Conservation (phyloP, 768 basidiomycete genomes). For the Phlebiopsis flavidoalba region DNA sequence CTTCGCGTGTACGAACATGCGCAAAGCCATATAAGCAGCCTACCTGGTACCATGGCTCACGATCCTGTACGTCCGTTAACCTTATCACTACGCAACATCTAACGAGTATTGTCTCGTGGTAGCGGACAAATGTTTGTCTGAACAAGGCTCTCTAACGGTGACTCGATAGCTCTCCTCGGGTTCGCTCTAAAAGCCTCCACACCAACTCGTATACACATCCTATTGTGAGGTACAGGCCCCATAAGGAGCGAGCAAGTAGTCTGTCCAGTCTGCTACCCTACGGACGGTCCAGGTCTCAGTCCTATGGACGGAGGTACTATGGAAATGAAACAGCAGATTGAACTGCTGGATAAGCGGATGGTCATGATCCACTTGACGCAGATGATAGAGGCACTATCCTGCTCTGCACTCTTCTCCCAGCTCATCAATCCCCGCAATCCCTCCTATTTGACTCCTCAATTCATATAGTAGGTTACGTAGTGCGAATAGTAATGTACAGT, state of each 20-base stretch:
- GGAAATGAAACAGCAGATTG: background rate
- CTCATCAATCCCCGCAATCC: too few relatives aligned
- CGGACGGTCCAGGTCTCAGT: background rate
- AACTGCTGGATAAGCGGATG: background rate
- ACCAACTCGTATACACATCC: background rate
- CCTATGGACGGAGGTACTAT: background rate
- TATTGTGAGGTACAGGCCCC: background rate
- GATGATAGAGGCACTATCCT: background rate
- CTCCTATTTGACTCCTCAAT: background rate
- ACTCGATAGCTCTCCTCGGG: background rate
- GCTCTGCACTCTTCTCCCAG: background rate
- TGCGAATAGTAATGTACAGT: background rate
- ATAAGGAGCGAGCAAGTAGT: background rate
- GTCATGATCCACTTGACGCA: background rate
- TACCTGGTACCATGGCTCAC: conserved; percentile 1
- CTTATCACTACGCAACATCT: background rate
- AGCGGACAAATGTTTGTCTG: background rate
- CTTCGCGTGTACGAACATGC: conserved; percentile 2
- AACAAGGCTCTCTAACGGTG: background rate
- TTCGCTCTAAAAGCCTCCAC: background rate
- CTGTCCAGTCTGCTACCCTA: background rate
- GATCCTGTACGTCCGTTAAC: background rate
- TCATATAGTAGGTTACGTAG: background rate
- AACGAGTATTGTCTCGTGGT: background rate
- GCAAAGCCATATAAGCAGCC: conserved; percentile 5